Percentiles rank a stretch among this genome's conserved stretches.
These are phyloP conservation scores for Talaromyces sp. DNA, from an alignment of 2,329 filamentous ascomycete genomes.

Conservation along the genomic window DNA sequence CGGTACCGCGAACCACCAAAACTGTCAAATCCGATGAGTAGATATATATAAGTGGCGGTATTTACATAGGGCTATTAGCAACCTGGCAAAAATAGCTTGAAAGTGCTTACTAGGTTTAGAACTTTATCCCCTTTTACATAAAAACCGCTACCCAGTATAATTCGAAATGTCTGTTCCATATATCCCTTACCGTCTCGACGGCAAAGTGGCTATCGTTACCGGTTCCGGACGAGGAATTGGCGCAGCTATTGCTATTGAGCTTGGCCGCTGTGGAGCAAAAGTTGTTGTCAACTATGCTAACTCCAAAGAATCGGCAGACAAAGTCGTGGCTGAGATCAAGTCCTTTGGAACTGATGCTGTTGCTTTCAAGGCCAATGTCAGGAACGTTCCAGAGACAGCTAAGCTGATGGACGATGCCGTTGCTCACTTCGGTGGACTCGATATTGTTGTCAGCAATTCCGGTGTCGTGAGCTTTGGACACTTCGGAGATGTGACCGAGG, in stretches of 20 bases:
- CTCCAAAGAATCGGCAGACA: conserved; percentile 58
- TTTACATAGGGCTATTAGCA: not conserved
- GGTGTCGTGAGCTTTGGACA: conserved; percentile 66
- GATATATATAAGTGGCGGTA: not conserved
- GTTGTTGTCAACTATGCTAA: conserved; percentile 47
- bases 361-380: conserved; percentile 49
- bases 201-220: conserved; percentile 41
- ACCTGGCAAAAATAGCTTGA: not conserved
- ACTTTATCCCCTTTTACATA: not conserved
- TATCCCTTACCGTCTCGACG: conserved; percentile 23
- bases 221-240: conserved; percentile 32
- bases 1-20: not conserved
- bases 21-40: not conserved
- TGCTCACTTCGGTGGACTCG: conserved; percentile 26
- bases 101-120: not conserved
- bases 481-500: conserved; percentile 63
- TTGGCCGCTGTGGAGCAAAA: conserved; percentile 29
- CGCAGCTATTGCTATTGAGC: conserved; percentile 29
- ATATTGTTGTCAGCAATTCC: conserved; percentile 30
- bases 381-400: conserved; percentile 33
- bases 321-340: conserved; percentile 33
- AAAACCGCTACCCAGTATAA: not conserved
- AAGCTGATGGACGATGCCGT: conserved; percentile 20
- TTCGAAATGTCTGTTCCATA: not conserved
- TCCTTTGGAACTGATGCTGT: conserved; percentile 33